phyloP scores from a whole-genome alignment of 768 basidiomycete species.

The Lyophyllum shimeji region DNA sequence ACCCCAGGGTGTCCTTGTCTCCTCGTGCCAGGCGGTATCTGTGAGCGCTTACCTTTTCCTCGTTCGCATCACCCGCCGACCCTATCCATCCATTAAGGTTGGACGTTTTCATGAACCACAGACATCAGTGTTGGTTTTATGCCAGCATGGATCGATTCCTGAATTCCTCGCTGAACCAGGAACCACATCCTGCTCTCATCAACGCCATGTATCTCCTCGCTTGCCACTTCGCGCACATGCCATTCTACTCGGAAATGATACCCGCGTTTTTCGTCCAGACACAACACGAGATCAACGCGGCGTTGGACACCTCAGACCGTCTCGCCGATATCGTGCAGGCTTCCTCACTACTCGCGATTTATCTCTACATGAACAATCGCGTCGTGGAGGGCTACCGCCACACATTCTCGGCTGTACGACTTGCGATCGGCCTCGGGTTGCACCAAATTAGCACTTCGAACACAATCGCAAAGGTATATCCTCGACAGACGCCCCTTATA shows the following conservation, averaged over 20 bases:
- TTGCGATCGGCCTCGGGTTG: conserved; percentile 59
- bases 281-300: conserved; percentile 49
- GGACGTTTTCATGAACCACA: conserved; percentile 53
- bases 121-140: conserved; percentile 60
- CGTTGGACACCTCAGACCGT: conserved; percentile 54
- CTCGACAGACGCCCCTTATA: conserved; percentile 22
- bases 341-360: conserved; percentile 56
- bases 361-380: conserved; percentile 57
- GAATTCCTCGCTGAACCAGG: conserved; percentile 26
- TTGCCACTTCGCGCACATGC: conserved; percentile 50
- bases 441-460: conserved; percentile 45
- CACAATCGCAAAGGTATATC: conserved; percentile 8
- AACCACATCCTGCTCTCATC: conserved; percentile 57
- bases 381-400: conserved; percentile 61
- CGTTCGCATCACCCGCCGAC: neutral
- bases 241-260: conserved; percentile 42
- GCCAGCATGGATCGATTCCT: conserved; percentile 43
- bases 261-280: conserved; percentile 47
- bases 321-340: conserved; percentile 61
- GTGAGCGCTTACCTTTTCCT: conserved; percentile 24
- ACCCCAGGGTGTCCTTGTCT: conserved; percentile 27
- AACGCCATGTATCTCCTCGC: conserved; percentile 64
- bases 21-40: conserved; percentile 35
- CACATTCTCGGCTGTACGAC: conserved; percentile 57
- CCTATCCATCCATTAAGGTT: conserved; percentile 33